Conservation (phyloP, 106 monocot species). For the Dioscorea dumetorum region DNA sequence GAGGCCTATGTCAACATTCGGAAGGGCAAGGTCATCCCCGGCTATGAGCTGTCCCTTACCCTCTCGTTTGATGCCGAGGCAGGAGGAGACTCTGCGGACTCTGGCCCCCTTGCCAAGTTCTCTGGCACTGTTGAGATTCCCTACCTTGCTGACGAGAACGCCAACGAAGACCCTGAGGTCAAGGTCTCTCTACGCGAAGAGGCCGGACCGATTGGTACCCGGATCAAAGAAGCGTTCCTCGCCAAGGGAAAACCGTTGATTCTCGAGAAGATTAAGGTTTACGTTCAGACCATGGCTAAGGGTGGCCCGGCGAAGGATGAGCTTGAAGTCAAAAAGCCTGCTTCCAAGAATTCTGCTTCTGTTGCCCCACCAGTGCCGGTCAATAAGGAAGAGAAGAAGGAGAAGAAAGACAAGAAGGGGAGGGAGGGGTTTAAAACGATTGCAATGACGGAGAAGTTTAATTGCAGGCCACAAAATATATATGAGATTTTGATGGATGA, state of each 20-base stretch:
- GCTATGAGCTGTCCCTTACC: conserved; percentile 84
- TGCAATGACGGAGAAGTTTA: conserved; percentile 63
- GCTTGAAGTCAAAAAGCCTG: conserved; percentile 61
- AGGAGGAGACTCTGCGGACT: background rate
- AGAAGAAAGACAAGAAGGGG: conserved; percentile 49
- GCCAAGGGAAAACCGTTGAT: conserved; percentile 66
- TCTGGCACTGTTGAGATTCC: conserved; percentile 70
- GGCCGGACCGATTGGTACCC: conserved; percentile 40
- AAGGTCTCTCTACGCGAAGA: conserved; percentile 49
- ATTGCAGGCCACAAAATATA: conserved; percentile 65
- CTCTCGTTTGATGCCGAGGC: conserved; percentile 62
- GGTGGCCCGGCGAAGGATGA: conserved; percentile 95
- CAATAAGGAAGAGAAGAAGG: conserved; percentile 20
- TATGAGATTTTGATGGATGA: conserved; percentile 97
- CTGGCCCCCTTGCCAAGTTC: conserved; percentile 14
- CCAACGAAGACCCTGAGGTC: conserved; percentile 87
- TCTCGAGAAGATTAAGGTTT: conserved; percentile 58
- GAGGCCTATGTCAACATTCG: conserved; percentile 97
- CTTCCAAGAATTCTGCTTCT: background rate
- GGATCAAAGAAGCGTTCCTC: conserved; percentile 69
- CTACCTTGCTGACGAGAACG: conserved; percentile 96
- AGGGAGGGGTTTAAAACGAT: conserved; percentile 88
- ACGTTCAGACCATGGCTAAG: conserved; percentile 60
- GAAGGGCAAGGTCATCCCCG: conserved; percentile 97
- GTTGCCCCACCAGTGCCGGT: background rate